Conservation (phyloP, 2,329 filamentous ascomycete species). For the Ophiostoma pallidulum region DNA sequence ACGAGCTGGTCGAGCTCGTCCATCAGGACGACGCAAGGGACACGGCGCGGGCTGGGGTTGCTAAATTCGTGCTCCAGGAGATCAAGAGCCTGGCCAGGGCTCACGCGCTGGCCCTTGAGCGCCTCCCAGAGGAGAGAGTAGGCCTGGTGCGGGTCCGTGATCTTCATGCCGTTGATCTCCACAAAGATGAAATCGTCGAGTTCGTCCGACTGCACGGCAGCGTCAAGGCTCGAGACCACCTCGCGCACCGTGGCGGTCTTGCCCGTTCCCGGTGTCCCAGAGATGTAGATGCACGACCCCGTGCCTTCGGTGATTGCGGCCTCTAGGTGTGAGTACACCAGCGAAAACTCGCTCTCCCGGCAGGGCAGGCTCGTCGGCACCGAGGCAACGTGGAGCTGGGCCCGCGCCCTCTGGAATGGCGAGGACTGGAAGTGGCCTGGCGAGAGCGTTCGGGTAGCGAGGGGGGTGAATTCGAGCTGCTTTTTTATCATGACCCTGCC, state of each 20-base stretch:
- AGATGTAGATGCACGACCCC: conserved; percentile 97
- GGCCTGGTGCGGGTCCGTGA: conserved; percentile 93
- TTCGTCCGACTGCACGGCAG: conserved; percentile 80
- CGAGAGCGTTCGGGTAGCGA: conserved; percentile 80
- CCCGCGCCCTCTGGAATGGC: conserved; percentile 84
- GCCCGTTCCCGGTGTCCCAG: conserved; percentile 93
- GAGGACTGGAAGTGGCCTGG: conserved; percentile 65
- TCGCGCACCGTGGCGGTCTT: conserved; percentile 97
- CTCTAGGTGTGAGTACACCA: conserved; percentile 88
- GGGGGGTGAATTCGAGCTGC: conserved; percentile 84
- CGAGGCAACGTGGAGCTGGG: conserved; percentile 83
- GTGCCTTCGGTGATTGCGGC: conserved; percentile 88
- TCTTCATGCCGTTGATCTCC: conserved; percentile 99
- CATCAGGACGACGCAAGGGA: conserved; percentile 96
- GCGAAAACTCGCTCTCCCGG: conserved; percentile 80
- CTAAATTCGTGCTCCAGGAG: conserved; percentile 88
- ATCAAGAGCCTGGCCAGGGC: conserved; percentile 81
- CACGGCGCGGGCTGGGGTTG: conserved; percentile 77
- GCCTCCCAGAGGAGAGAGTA: conserved; percentile 96
- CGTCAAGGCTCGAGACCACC: conserved; percentile 80
- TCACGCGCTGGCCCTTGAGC: conserved; percentile 84
- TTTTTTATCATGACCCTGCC: conserved; percentile 66
- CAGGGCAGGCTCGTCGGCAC: conserved; percentile 85
- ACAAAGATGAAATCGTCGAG: conserved; percentile 98
- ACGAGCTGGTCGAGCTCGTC: conserved; percentile 97